Percentiles rank a stretch among this genome's conserved stretches.
Evolutionary conservation across 73 alveolate genomes (phyloP).

Genomic region (Paramecium sonneborni): DNA sequence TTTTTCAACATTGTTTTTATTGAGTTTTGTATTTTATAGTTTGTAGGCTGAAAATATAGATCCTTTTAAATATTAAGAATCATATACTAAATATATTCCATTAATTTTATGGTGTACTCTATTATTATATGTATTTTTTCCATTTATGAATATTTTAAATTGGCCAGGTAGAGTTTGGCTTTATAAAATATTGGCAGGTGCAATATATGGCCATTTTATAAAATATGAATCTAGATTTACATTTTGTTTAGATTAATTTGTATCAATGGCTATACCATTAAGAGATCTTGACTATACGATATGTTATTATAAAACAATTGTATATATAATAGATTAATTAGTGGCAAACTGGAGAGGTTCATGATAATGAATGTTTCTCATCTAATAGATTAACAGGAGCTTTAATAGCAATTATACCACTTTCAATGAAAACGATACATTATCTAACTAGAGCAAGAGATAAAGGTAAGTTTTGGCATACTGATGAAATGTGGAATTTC

Average conservation of each 20-base stretch:
- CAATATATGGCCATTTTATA: background rate
- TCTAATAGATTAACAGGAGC: slow-evolving; percentile 15
- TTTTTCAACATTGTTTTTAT: background rate
- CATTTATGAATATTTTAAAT: background rate
- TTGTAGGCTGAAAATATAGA: slow-evolving; percentile 16
- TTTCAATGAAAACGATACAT: slow-evolving; percentile 12
- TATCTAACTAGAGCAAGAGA: background rate
- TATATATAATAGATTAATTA: background rate
- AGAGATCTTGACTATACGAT: slow-evolving; percentile 47
- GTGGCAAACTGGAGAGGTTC: slow-evolving; percentile 8
- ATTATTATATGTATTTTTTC: background rate
- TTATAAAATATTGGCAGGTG: slow-evolving; percentile 8
- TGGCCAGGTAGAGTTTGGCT: slow-evolving; percentile 42
- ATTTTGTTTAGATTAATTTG: slow-evolving; percentile 5
- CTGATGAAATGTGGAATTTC: slow-evolving; percentile 58
- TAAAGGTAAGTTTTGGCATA: slow-evolving; percentile 44
- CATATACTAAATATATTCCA: slow-evolving; percentile 11
- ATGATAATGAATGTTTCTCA: background rate
- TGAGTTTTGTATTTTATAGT: background rate
- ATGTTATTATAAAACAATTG: background rate
- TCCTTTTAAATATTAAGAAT: background rate
- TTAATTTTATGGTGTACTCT: background rate
- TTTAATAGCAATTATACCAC: slow-evolving; percentile 13
- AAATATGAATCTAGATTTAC: slow-evolving; percentile 47
- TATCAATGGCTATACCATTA: slow-evolving; percentile 27